These are phyloP conservation scores for Saccharomycopsis malanga DNA, from an alignment of 805 yeast genomes.

Conservation along the genomic window DNA sequence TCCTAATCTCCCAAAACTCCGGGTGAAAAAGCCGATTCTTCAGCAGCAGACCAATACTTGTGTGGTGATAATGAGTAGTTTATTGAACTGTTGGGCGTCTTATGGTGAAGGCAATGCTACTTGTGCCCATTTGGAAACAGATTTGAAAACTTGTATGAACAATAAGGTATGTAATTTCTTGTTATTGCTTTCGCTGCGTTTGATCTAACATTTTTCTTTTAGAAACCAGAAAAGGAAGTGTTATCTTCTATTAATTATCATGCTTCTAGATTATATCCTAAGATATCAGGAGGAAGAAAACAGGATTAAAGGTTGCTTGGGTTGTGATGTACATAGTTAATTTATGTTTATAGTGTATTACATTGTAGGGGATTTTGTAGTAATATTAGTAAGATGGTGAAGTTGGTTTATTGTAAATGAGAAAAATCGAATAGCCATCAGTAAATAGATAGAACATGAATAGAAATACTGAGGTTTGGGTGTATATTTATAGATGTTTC, in stretches of 20 bases:
- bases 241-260: constrained; percentile 45
- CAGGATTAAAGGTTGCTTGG: too few species aligned
- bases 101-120: constrained; percentile 73
- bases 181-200: background rate
- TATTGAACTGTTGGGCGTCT: constrained; percentile 94
- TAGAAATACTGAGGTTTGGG: too few species aligned
- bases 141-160: constrained; percentile 69
- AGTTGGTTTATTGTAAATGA: too few species aligned
- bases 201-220: background rate
- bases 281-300: constrained; percentile 41
- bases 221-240: constrained; percentile 24
- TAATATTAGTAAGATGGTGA: too few species aligned
- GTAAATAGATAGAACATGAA: too few species aligned
- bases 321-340: too few species aligned
- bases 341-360: too few species aligned
- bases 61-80: constrained; percentile 71
- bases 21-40: constrained; percentile 57
- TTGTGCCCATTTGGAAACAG: constrained; percentile 60
- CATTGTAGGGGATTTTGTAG: too few species aligned
- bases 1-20: constrained; percentile 70
- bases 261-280: constrained; percentile 43
- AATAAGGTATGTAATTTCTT: constrained; percentile 27
- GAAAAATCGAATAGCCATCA: too few species aligned
- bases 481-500: too few species aligned
- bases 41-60: constrained; percentile 63